A percentile compares a stretch with the other conserved stretches of the same genome.
These are phyloP conservation scores for Pyrenula aspistea DNA, from an alignment of 495 filamentous ascomycete species.

Conservation along the genomic window DNA sequence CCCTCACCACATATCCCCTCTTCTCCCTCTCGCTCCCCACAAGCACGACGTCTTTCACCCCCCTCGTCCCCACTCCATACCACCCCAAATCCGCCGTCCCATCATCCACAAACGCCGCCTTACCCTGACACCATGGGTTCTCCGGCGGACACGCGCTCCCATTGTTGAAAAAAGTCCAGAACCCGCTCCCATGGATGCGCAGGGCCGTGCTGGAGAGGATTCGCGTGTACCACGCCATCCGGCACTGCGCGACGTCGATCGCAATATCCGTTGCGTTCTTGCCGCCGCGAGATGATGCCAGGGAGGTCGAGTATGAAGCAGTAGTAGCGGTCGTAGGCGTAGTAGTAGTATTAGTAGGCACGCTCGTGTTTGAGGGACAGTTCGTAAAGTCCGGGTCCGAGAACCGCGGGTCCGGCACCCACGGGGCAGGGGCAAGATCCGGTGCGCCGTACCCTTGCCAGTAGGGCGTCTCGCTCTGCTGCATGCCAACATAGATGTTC, in stretches of 20 bases:
- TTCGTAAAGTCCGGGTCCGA: conserved; percentile 29
- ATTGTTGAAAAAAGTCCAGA: conserved; percentile 41
- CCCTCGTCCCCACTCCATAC: conserved; percentile 31
- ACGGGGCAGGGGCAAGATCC: conserved; percentile 29
- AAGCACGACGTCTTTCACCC: conserved; percentile 28
- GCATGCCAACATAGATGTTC: conserved; percentile 61
- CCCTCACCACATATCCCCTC: conserved; percentile 16
- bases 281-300: too few relatives aligned
- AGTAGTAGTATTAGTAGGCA: background rate
- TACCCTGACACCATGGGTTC: conserved; percentile 26
- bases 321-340: background rate
- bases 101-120: conserved; percentile 23
- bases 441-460: conserved; percentile 45
- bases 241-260: conserved; percentile 21
- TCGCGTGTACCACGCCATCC: conserved; percentile 26
- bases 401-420: conserved; percentile 18
- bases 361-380: conserved; percentile 11
- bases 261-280: background rate
- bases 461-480: conserved; percentile 75
- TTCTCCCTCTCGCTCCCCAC: conserved; percentile 1
- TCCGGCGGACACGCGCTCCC: conserved; percentile 17
- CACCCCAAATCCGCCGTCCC: conserved; percentile 18
- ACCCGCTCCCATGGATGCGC: conserved; percentile 39
- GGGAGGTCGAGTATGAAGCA: background rate
- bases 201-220: conserved; percentile 31